Base-by-base conservation (phyloP, 2,329 filamentous ascomycete genomes). In the Penicillium glabrum region DNA sequence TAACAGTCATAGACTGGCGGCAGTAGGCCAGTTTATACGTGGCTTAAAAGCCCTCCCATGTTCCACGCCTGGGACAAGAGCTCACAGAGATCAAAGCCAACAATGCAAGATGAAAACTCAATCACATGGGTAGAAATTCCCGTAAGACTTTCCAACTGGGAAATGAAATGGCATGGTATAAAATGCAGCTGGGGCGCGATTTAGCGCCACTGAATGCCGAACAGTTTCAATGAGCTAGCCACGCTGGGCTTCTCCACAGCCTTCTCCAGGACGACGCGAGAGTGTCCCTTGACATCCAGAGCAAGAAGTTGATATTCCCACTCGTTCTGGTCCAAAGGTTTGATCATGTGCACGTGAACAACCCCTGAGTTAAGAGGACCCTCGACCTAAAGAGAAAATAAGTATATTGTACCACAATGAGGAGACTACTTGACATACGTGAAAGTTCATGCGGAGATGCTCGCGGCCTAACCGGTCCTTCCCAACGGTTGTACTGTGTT, bases 361-460 rank as follows among this genome's bases (percentile, higher is more conserved):
- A 87, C 80, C 14, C 93, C 93, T 26, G 83, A 83, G 53, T 88
- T 89, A 33, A 84, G 78, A 2, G 90, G 88, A 0, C 93, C 93
- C 70, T 93, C 87, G 39, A 96, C 87, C 84, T 90, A 70, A 8
- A 69, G 61, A 43, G 21, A 47, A 11, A 24, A 21, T 60, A 9
- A 46, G 39, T 45, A 47, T 16, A 31, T 7, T 33, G 35, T 39
- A 1, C 5, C 10, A 10, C 6, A 23, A 7, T 16, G 5, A 11
- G 31, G 24, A 14, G 19, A 2, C 45, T 27, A 7, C 19, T 16
- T 8, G 43, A 72, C 85, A 66, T 76, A 90, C 89, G 71, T 95
- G 86, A 73, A 97, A 97, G 65, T 91, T 87, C 83, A 97, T 91
- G 61, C 86, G 78, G 61, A 97, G 73, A 72, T 97, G 92, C 61